Evolutionary conservation across 441 rosid species (phyloP).

Genomic region (Cnidoscolus chayamansa): DNA sequence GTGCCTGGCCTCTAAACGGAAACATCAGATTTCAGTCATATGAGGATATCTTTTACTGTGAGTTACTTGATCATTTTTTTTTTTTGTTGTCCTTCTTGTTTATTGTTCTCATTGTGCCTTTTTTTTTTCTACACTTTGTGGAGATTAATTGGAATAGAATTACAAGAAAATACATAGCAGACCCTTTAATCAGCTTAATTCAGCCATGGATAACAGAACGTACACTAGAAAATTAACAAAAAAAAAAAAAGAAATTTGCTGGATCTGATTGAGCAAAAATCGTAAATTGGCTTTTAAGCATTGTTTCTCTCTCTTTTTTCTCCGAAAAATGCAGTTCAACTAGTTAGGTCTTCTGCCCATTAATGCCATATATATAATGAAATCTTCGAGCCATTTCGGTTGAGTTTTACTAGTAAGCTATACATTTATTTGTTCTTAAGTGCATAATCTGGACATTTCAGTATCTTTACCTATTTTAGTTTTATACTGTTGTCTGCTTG

Average conservation of each 20-base stretch:
- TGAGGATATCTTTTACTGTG: constrained; percentile 79
- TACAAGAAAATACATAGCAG: constrained; percentile 3
- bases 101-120: neutral
- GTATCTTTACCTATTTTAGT: constrained; percentile 9
- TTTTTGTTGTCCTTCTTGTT: neutral
- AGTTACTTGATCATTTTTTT: constrained; percentile 27
- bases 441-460: no score
- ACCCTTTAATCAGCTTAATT: constrained; percentile 21
- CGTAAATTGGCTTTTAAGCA: neutral
- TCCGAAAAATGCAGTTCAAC: constrained; percentile 33
- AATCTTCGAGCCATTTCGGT: neutral
- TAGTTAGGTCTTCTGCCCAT: constrained; percentile 21
- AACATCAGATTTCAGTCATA: constrained; percentile 68
- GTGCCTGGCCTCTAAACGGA: constrained; percentile 31
- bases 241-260: neutral
- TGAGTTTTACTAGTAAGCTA: neutral
- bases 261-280: constrained; percentile 31
- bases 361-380: constrained; percentile 18
- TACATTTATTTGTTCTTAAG: no score
- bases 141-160: neutral
- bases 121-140: neutral
- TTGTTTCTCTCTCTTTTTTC: neutral
- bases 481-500: constrained; percentile 15
- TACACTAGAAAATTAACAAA: neutral
- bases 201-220: neutral